Conservation (phyloP, 306 rosid species). For the Morella rubra region DNA sequence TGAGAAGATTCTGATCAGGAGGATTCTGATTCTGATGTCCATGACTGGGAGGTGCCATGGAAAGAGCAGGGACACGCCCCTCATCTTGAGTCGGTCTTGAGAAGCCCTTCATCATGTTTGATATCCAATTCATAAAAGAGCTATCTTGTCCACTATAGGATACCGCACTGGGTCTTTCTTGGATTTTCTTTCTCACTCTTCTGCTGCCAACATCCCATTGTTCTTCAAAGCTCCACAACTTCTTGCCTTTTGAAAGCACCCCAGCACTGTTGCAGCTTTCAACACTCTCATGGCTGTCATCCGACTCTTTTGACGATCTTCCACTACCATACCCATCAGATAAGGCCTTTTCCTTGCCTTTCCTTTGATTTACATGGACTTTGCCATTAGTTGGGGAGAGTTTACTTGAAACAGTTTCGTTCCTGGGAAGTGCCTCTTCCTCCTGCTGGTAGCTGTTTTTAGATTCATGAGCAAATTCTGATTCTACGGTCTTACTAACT, state of each 20-base stretch:
- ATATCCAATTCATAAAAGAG: conserved; percentile 85
- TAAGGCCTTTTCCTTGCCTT: conserved; percentile 60
- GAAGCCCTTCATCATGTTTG: conserved; percentile 70
- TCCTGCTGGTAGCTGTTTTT: conserved; percentile 32
- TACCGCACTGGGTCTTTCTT: conserved; percentile 37
- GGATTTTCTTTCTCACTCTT: conserved; percentile 46
- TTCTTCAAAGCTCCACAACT: conserved; percentile 54
- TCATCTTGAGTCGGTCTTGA: conserved; percentile 47
- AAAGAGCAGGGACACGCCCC: conserved; percentile 41
- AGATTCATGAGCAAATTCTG: conserved; percentile 22
- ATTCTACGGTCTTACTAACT: conserved; percentile 18
- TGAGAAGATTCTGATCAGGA: conserved; percentile 33
- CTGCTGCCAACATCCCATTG: conserved; percentile 48
- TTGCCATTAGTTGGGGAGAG: conserved; percentile 48
- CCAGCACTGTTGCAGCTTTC: conserved; percentile 59
- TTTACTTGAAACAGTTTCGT: conserved; percentile 29
- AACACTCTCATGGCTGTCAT: conserved; percentile 48
- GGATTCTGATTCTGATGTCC: conserved; percentile 19
- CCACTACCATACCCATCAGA: conserved; percentile 44
- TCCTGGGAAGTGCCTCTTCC: conserved; percentile 24
- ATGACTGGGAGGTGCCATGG: conserved; percentile 36
- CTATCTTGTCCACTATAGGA: conserved; percentile 50
- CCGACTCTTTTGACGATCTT: conserved; percentile 45
- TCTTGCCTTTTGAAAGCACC: conserved; percentile 42
- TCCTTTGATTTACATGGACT: conserved; percentile 33